Percentiles rank a stretch among this genome's conserved stretches.
phyloP scores from a whole-genome alignment of 805 yeast species.

The Candida morakotiae region DNA sequence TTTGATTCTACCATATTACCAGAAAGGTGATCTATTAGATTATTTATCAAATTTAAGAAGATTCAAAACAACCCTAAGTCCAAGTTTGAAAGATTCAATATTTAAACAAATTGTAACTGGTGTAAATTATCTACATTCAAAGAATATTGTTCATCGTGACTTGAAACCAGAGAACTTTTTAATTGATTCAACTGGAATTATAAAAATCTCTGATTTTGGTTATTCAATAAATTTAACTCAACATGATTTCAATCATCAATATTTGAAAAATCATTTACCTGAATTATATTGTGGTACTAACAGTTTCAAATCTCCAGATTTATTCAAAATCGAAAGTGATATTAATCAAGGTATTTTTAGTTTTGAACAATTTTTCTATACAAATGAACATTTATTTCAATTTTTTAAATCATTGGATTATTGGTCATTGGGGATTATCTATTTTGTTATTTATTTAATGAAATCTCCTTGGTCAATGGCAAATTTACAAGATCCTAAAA shows the following conservation, averaged over 20 bases:
- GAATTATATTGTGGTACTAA: slow-evolving; percentile 44
- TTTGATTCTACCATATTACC: slow-evolving; percentile 39
- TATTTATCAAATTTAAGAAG: slow-evolving; percentile 37
- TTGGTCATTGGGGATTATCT: slow-evolving; percentile 51
- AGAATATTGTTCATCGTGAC: slow-evolving; percentile 95
- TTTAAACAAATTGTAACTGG: slow-evolving; percentile 94
- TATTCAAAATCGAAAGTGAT: slow-evolving; percentile 24
- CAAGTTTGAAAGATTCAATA: slow-evolving; percentile 39
- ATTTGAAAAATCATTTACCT: slow-evolving; percentile 10
- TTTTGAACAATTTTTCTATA: slow-evolving; percentile 9
- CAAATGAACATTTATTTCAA: neutral
- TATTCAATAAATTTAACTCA: slow-evolving; percentile 36
- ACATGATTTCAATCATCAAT: slow-evolving; percentile 11
- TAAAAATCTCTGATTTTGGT: slow-evolving; percentile 95
- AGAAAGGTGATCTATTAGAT: slow-evolving; percentile 46
- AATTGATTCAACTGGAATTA: slow-evolving; percentile 89
- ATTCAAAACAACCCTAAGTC: slow-evolving; percentile 23
- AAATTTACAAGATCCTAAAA: slow-evolving; percentile 17
- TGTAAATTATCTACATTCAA: slow-evolving; percentile 85
- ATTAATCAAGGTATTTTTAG: slow-evolving; percentile 7
- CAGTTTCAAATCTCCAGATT: slow-evolving; percentile 54
- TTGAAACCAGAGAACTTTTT: slow-evolving; percentile 93
- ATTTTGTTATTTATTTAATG: slow-evolving; percentile 41
- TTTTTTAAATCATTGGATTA: slow-evolving; percentile 38
- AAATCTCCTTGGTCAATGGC: slow-evolving; percentile 48